phyloP scores from a whole-genome alignment of 306 rosid genomes.

The Glycine soja region DNA sequence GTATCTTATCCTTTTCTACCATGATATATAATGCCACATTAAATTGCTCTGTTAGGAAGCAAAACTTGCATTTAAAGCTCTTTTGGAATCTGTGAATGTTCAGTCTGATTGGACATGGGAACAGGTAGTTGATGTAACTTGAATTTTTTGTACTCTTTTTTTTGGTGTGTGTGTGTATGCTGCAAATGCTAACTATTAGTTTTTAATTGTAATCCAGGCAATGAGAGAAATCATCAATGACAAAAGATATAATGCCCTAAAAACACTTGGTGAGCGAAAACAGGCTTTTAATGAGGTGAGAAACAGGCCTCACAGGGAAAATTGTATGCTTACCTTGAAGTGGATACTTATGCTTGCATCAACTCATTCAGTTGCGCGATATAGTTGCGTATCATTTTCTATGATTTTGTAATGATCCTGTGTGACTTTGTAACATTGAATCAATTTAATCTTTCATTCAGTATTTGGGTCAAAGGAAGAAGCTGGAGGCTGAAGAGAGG shows the following conservation, averaged over 20 bases:
- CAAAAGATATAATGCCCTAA: conserved; percentile 90
- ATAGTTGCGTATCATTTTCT: conserved; percentile 28
- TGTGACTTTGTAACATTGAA: conserved; percentile 44
- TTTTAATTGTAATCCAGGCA: conserved; percentile 62
- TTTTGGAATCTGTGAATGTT: conserved; percentile 88
- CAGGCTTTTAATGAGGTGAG: conserved; percentile 99
- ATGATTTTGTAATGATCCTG: conserved; percentile 1
- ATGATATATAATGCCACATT: conserved; percentile 9
- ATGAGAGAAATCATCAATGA: conserved; percentile 97
- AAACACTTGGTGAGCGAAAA: conserved; percentile 96
- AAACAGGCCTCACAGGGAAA: conserved; percentile 22
- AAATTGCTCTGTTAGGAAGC: conserved; percentile 72
- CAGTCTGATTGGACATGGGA: conserved; percentile 99
- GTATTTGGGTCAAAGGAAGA: conserved; percentile 98
- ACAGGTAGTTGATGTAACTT: conserved; percentile 69
- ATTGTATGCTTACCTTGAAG: conserved; percentile 20
- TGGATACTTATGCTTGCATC: conserved; percentile 29
- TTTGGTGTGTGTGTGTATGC: not conserved
- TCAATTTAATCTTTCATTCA: conserved; percentile 52
- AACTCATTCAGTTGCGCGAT: conserved; percentile 24
- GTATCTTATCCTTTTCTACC: not conserved
- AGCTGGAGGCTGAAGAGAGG: conserved; percentile 96
- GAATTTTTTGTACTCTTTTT: not conserved
- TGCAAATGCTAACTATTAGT: conserved; percentile 45
- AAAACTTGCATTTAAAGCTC: conserved; percentile 90